phyloP scores from a whole-genome alignment of 2,329 filamentous ascomycete species.

The Alternaria metachromatica region DNA sequence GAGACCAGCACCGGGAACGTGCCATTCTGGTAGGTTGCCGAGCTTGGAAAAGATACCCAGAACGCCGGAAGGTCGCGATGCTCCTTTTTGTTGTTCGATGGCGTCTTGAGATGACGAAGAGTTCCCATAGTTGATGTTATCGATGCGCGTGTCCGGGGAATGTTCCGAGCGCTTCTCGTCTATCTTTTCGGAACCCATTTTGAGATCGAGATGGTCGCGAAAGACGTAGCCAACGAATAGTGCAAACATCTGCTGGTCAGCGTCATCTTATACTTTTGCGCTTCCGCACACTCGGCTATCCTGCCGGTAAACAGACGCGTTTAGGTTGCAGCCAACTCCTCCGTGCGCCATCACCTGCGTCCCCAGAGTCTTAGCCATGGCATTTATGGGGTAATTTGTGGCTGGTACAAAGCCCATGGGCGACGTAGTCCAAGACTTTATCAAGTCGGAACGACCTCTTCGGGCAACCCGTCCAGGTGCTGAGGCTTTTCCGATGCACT shows the following conservation, averaged over 20 bases:
- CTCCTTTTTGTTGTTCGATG: conserved; percentile 5
- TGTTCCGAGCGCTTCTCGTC: conserved; percentile 10
- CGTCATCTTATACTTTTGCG: background rate
- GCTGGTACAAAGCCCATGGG: background rate
- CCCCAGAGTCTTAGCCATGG: conserved; percentile 3
- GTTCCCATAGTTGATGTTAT: conserved; percentile 2
- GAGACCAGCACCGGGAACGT: conserved; percentile 17
- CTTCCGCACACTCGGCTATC: background rate
- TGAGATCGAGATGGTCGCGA: background rate
- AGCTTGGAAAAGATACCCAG: conserved; percentile 13
- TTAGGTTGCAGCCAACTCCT: background rate
- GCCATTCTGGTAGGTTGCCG: conserved; percentile 24
- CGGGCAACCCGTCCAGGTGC: background rate
- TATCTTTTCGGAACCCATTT: conserved; percentile 11
- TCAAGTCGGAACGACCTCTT: background rate
- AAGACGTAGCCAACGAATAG: background rate
- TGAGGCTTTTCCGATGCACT: background rate
- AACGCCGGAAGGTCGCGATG: background rate
- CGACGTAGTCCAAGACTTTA: conserved; percentile 2
- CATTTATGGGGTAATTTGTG: conserved; percentile 3
- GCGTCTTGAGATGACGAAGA: background rate
- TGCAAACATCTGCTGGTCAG: background rate
- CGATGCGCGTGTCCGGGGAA: conserved; percentile 4
- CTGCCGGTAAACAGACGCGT: background rate
- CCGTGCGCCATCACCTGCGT: background rate